Evolutionary conservation across 805 yeast species (phyloP).

Genomic region (Sungouiella blattae): DNA sequence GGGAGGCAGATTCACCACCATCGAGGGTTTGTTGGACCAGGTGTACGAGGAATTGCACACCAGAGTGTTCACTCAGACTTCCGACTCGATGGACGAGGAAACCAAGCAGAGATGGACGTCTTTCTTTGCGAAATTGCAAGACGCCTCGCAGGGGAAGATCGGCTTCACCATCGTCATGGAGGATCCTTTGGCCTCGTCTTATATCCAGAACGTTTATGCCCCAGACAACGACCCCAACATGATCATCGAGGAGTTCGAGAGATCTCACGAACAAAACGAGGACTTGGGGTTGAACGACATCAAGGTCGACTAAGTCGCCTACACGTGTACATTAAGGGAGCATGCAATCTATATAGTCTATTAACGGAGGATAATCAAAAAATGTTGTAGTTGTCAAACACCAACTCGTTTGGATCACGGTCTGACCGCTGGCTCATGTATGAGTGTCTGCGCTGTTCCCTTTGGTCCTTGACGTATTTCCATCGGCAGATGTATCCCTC

Average conservation of each 20-base stretch:
- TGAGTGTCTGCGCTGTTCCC: slow-evolving; percentile 23
- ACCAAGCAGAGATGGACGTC: slow-evolving; percentile 78
- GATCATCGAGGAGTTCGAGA: slow-evolving; percentile 84
- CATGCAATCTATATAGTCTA: too few relatives aligned
- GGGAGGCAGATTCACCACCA: slow-evolving; percentile 96
- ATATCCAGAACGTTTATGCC: slow-evolving; percentile 97
- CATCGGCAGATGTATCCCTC: slow-evolving; percentile 47
- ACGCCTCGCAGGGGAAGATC: slow-evolving; percentile 76
- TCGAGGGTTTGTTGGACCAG: slow-evolving; percentile 88
- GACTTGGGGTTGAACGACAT: slow-evolving; percentile 76
- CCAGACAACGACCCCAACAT: slow-evolving; percentile 98
- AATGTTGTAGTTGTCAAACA: too few relatives aligned
- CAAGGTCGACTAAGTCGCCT: background rate
- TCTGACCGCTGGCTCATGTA: too few relatives aligned
- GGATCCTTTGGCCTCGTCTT: slow-evolving; percentile 93
- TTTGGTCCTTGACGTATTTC: slow-evolving; percentile 35
- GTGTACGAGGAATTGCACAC: slow-evolving; percentile 85
- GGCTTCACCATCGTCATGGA: slow-evolving; percentile 85
- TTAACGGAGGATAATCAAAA: too few relatives aligned
- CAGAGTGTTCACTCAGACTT: slow-evolving; percentile 79
- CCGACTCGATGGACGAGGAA: slow-evolving; percentile 84
- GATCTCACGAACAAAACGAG: slow-evolving; percentile 87
- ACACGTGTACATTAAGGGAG: too few relatives aligned
- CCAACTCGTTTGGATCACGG: background rate
- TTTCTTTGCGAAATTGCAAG: slow-evolving; percentile 70